A percentile compares a stretch with the other conserved stretches of the same genome.
Evolutionary conservation across 2,329 filamentous ascomycete genomes (phyloP).

Genomic region (Calycina marina): DNA sequence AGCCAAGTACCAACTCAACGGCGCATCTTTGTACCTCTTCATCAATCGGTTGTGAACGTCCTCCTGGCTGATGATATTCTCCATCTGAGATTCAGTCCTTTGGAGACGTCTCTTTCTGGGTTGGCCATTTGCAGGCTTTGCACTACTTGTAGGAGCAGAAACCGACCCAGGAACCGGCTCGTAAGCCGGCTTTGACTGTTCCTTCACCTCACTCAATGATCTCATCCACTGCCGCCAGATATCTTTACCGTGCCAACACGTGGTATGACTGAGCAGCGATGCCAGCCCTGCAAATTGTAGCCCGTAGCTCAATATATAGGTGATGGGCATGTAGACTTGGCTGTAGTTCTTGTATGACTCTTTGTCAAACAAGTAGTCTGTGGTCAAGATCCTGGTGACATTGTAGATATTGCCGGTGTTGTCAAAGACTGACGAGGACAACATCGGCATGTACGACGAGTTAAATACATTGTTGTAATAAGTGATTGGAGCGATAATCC

Average conservation of each 20-base stretch:
- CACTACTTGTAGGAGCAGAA: constrained; percentile 4
- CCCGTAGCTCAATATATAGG: constrained; percentile 75
- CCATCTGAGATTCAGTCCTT: constrained; percentile 28
- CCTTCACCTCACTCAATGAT: constrained; percentile 49
- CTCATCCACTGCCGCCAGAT: constrained; percentile 65
- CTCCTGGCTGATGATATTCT: constrained; percentile 50
- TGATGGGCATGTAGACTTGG: constrained; percentile 72
- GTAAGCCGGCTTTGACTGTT: constrained; percentile 35
- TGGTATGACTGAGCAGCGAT: constrained; percentile 65
- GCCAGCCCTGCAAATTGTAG: constrained; percentile 75
- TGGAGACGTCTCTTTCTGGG: constrained; percentile 8
- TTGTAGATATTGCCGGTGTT: constrained; percentile 70
- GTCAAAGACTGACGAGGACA: constrained; percentile 75
- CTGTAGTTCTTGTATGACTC: constrained; percentile 70
- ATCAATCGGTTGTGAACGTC: constrained; percentile 79
- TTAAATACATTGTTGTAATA: constrained; percentile 72
- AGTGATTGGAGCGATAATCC: constrained; percentile 64
- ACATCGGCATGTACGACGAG: constrained; percentile 74
- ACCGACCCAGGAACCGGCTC: constrained; percentile 28
- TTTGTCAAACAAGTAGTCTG: constrained; percentile 64
- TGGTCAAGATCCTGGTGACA: constrained; percentile 64
- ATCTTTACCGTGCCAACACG: constrained; percentile 73
- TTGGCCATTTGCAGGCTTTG: neutral
- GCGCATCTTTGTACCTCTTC: constrained; percentile 69
- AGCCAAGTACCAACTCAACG: constrained; percentile 64